Evolutionary conservation across 108 stramenopile genomes (phyloP).

Genomic region (Schizochytrium sp.): DNA sequence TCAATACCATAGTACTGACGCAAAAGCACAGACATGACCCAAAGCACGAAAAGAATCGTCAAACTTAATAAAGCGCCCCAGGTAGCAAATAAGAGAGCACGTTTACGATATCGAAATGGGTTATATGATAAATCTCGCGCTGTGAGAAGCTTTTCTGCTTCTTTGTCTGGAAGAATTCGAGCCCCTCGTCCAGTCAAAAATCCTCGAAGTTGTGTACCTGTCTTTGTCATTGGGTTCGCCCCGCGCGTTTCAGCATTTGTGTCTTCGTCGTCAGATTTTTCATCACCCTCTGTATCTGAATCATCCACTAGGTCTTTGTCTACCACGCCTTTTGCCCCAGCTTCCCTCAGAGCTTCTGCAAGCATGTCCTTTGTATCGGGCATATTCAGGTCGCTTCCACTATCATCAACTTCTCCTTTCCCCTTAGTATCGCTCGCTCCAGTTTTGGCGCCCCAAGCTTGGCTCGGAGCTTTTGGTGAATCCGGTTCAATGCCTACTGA

Average conservation of each 20-base stretch:
- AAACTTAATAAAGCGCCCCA: background rate
- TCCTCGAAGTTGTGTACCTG: background rate
- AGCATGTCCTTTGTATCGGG: background rate
- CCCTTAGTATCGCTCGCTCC: no score
- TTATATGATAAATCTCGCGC: constrained; percentile 51
- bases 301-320: background rate
- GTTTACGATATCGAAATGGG: constrained; percentile 30
- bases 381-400: background rate
- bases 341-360: background rate
- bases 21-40: constrained; percentile 44
- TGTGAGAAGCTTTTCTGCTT: constrained; percentile 43
- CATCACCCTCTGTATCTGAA: background rate
- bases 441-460: no score
- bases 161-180: constrained; percentile 16
- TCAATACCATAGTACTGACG: constrained; percentile 56
- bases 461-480: no score
- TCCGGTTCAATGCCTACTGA: no score
- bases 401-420: no score
- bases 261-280: background rate
- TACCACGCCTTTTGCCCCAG: background rate
- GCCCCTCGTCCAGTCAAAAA: background rate
- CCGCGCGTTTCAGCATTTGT: background rate
- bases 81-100: background rate
- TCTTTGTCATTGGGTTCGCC: background rate
- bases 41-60: background rate